These are phyloP conservation scores for Candida glaebosa DNA, from an alignment of 805 yeast genomes.

Conservation along the genomic window DNA sequence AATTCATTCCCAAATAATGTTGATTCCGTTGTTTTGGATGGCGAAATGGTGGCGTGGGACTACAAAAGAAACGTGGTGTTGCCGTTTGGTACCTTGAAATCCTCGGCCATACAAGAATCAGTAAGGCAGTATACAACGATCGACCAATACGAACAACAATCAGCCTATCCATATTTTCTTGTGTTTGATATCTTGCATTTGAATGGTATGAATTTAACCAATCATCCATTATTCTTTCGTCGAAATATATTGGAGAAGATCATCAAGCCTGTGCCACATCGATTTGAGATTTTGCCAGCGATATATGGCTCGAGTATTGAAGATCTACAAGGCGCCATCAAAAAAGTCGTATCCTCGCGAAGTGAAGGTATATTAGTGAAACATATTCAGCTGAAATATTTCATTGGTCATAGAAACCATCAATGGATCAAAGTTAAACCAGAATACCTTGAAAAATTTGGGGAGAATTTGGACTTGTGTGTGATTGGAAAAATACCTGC, in stretches of 20 bases:
- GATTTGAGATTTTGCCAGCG: constrained; percentile 48
- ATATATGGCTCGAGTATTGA: constrained; percentile 39
- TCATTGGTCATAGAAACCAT: constrained; percentile 47
- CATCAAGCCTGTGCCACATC: constrained; percentile 41
- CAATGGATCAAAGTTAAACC: constrained; percentile 92
- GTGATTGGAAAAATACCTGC: constrained; percentile 79
- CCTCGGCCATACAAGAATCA: constrained; percentile 58
- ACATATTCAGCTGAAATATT: constrained; percentile 54
- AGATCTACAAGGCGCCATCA: constrained; percentile 56
- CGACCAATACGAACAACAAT: constrained; percentile 29
- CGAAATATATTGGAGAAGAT: constrained; percentile 48
- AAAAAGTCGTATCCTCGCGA: constrained; percentile 53
- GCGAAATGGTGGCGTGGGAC: constrained; percentile 93
- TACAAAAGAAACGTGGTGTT: constrained; percentile 49
- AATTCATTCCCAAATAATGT: constrained; percentile 39
- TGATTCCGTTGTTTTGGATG: constrained; percentile 59
- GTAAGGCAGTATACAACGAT: constrained; percentile 36
- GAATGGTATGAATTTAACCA: constrained; percentile 63
- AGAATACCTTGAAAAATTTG: constrained; percentile 80
- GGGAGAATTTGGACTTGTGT: constrained; percentile 78
- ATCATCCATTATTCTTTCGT: constrained; percentile 52
- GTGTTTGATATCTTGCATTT: constrained; percentile 71
- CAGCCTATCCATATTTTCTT: constrained; percentile 52
- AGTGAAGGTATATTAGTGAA: constrained; percentile 86
- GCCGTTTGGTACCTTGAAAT: constrained; percentile 79